phyloP scores from a whole-genome alignment of 139 green algal genomes.

The Astrephomene gubernaculifera region DNA sequence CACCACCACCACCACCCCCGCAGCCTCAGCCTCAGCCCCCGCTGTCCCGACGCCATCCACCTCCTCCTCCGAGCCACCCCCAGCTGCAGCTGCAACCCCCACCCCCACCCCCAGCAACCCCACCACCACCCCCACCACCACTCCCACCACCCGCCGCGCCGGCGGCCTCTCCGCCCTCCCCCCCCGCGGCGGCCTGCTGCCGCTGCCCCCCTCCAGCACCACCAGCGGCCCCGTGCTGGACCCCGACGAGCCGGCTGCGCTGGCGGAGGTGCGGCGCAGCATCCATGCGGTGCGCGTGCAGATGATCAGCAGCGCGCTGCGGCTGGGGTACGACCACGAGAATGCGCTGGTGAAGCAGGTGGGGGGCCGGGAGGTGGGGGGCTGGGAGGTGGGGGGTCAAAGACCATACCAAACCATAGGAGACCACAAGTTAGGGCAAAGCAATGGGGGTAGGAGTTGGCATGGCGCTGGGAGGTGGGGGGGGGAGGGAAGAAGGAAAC shows the following conservation, averaged over 20 bases:
- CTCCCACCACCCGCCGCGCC: neutral
- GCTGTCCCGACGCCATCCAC: neutral
- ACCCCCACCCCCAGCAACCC: neutral
- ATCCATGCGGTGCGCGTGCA: constrained; percentile 64
- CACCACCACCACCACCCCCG: neutral
- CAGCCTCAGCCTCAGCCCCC: neutral
- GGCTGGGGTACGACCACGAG: constrained; percentile 66
- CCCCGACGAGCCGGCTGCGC: constrained; percentile 56
- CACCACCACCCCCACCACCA: neutral
- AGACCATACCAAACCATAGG: too few species aligned
- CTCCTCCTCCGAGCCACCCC: neutral
- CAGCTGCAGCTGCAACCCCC: neutral
- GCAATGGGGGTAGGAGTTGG: too few species aligned
- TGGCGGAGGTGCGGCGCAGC: constrained; percentile 50
- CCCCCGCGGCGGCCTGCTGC: constrained; percentile 3
- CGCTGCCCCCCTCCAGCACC: constrained; percentile 5
- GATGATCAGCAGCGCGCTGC: constrained; percentile 58
- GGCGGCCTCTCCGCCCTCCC: neutral
- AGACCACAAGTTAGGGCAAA: too few species aligned
- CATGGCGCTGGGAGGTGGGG: too few species aligned
- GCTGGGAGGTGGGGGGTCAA: too few species aligned
- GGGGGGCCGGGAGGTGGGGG: too few species aligned
- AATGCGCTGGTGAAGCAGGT: constrained; percentile 70
- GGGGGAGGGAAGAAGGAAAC: neutral
- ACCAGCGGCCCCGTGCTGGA: constrained; percentile 58